phyloP scores from a whole-genome alignment of 495 filamentous ascomycete genomes.

The Daldinia vernicosa region DNA sequence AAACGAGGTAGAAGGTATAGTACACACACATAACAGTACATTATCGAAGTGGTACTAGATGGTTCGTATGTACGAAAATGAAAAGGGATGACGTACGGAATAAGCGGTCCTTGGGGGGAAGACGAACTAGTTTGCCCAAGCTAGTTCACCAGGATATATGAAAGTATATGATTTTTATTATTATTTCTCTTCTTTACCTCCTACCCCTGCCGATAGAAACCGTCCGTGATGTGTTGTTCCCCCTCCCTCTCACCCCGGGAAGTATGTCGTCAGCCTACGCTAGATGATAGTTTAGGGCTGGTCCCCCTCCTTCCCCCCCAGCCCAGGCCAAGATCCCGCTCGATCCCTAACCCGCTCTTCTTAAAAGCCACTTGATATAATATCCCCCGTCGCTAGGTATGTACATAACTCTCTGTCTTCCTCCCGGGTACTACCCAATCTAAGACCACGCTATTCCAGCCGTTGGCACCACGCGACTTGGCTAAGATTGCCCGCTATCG shows the following conservation, averaged over 20 bases:
- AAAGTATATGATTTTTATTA: background rate
- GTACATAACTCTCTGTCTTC: conserved; percentile 7
- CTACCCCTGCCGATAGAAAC: conserved; percentile 17
- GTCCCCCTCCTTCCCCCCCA: conserved; percentile 1
- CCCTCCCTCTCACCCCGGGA: background rate
- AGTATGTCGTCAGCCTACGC: conserved; percentile 40
- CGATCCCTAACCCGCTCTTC: conserved; percentile 27
- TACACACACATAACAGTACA: conserved; percentile 13
- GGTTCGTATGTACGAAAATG: conserved; percentile 18
- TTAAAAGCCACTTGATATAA: conserved; percentile 8
- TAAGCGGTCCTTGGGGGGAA: conserved; percentile 1
- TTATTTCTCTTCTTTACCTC: background rate
- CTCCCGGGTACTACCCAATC: conserved; percentile 38
- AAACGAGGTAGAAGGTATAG: conserved; percentile 6
- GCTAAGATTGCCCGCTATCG: conserved; percentile 20
- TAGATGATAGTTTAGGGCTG: conserved; percentile 42
- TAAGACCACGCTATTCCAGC: conserved; percentile 32
- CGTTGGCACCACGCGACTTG: conserved; percentile 40
- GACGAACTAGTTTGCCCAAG: conserved; percentile 33
- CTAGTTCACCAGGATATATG: conserved; percentile 2
- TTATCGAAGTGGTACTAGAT: conserved; percentile 30
- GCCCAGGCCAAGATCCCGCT: conserved; percentile 39
- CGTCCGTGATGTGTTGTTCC: conserved; percentile 34
- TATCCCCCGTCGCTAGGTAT: background rate
- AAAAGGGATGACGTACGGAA: conserved; percentile 28